phyloP scores from a whole-genome alignment of 176 grass and related monocot genomes.

The Carex parvula region DNA sequence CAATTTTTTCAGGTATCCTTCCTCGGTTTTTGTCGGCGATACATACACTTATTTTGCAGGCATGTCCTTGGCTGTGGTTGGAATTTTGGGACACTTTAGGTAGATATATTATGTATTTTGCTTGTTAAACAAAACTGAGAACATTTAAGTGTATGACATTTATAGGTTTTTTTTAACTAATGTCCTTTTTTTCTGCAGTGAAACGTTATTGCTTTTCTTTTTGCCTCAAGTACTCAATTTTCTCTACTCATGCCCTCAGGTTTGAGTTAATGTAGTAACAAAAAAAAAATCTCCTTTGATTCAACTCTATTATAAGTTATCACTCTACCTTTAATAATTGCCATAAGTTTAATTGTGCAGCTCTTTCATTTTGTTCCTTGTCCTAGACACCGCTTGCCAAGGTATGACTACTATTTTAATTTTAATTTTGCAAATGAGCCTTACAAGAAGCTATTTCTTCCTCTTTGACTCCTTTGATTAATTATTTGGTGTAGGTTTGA shows the following conservation, averaged over 20 bases:
- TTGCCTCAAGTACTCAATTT: constrained; percentile 99
- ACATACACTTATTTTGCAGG: constrained; percentile 99
- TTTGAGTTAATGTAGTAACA: constrained; percentile 26
- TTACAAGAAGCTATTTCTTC: neutral
- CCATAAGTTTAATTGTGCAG: constrained; percentile 37
- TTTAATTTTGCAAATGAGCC: neutral
- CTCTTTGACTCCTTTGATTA: neutral
- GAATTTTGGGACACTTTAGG: constrained; percentile 99
- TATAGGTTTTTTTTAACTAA: constrained; percentile 22
- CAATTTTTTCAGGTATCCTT: constrained; percentile 72
- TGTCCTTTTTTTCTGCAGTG: constrained; percentile 54
- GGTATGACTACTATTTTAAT: constrained; percentile 28
- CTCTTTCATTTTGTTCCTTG: constrained; percentile 92
- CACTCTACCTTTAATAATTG: constrained; percentile 10
- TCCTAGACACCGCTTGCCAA: constrained; percentile 95
- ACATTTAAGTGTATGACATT: neutral
- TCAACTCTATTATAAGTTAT: constrained; percentile 3
- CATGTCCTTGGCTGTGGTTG: constrained; percentile 88
- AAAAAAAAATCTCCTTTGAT: neutral
- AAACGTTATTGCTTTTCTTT: constrained; percentile 96
- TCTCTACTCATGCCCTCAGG: constrained; percentile 90
- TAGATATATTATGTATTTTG: constrained; percentile 33
- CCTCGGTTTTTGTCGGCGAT: constrained; percentile 98
- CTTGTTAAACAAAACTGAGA: constrained; percentile 25
- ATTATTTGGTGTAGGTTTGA: constrained; percentile 58